phyloP scores from a whole-genome alignment of 768 basidiomycete genomes.

The Trametes sanguinea region DNA sequence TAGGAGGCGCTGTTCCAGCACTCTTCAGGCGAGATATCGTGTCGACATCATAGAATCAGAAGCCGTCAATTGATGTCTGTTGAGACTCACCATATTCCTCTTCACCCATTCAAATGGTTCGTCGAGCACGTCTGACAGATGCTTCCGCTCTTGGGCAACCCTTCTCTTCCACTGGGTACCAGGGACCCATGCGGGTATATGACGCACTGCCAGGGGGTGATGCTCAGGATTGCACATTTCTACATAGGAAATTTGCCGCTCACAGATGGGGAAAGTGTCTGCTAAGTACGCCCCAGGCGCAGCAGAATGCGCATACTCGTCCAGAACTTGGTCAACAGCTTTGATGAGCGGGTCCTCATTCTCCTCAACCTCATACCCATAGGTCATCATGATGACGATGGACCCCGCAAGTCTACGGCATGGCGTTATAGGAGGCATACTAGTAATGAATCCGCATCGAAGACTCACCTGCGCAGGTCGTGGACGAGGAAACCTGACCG shows the following conservation, averaged over 20 bases:
- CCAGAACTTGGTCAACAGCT: conserved; percentile 29
- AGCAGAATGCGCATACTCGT: conserved; percentile 25
- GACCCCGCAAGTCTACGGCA: conserved; percentile 29
- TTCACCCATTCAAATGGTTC: conserved; percentile 37
- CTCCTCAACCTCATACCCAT: conserved; percentile 32
- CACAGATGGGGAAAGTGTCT: conserved; percentile 38
- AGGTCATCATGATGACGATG: conserved; percentile 31
- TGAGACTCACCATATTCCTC: conserved; percentile 31
- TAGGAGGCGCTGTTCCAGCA: conserved; percentile 21
- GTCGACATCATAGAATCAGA: too few species aligned
- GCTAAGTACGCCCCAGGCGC: conserved; percentile 19
- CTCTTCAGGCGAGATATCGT: conserved; percentile 10
- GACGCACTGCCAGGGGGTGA: conserved; percentile 29
- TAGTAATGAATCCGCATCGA: too few species aligned
- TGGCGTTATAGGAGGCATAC: background rate
- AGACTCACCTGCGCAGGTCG: conserved; percentile 43
- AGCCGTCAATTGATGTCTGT: too few species aligned
- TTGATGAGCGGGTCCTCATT: conserved; percentile 29
- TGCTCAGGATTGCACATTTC: background rate
- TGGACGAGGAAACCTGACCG: conserved; percentile 40
- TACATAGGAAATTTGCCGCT: conserved; percentile 9
- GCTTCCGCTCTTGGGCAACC: conserved; percentile 32
- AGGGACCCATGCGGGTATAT: conserved; percentile 44
- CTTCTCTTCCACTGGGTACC: conserved; percentile 38
- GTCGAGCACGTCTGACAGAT: conserved; percentile 21